Percentiles rank a stretch among this genome's conserved stretches.
phyloP scores from a whole-genome alignment of 2,329 filamentous ascomycete genomes.

The Onygena corvina region DNA sequence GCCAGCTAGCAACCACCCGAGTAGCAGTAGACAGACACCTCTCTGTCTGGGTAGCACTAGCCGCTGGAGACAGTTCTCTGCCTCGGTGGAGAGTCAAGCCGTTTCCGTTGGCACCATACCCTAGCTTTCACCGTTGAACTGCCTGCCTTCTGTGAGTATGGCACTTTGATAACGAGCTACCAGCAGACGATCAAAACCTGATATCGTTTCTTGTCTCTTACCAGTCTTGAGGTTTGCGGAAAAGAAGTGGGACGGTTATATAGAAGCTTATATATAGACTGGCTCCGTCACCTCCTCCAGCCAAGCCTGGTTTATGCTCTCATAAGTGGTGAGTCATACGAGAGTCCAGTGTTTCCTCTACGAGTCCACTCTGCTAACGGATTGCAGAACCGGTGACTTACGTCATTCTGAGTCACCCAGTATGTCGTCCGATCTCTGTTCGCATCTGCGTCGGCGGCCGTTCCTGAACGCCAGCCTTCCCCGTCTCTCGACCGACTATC shows the following conservation, averaged over 20 bases:
- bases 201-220: too few species aligned
- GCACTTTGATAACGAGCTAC: neutral
- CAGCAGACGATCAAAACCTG: neutral
- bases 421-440: slow-evolving; percentile 22
- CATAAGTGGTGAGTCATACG: slow-evolving; percentile 1
- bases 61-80: too few species aligned
- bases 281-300: neutral
- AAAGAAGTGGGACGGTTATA: neutral
- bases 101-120: neutral
- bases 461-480: slow-evolving; percentile 24
- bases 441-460: slow-evolving; percentile 26
- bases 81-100: neutral
- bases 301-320: neutral
- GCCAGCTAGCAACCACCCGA: neutral
- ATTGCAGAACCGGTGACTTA: slow-evolving; percentile 11
- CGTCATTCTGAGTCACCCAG: slow-evolving; percentile 15
- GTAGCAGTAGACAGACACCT: neutral
- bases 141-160: neutral
- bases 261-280: neutral
- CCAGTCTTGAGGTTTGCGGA: too few species aligned
- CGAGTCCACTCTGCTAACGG: slow-evolving; percentile 6
- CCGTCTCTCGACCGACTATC: slow-evolving; percentile 19
- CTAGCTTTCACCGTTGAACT: neutral
- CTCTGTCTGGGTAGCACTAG: too few species aligned
- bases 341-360: neutral